Percentiles rank a stretch among this genome's conserved stretches.
phyloP scores from a whole-genome alignment of 805 yeast genomes.

The Isabelozyma rhagii region DNA sequence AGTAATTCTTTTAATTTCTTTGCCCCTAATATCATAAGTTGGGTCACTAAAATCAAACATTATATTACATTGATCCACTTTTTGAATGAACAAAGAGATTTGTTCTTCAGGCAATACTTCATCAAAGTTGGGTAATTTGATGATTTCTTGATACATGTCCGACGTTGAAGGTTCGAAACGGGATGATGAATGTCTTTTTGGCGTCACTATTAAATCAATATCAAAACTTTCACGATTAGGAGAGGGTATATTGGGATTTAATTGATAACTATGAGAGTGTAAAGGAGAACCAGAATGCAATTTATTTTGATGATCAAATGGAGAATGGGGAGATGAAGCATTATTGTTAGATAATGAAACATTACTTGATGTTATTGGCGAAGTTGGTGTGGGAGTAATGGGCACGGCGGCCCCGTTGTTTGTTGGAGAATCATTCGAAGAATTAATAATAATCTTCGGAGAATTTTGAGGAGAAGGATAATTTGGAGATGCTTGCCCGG shows the following conservation, averaged over 20 bases:
- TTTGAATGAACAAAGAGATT: slow-evolving; percentile 74
- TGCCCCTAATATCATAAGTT: slow-evolving; percentile 85
- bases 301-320: slow-evolving; percentile 6
- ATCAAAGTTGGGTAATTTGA: slow-evolving; percentile 80
- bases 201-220: slow-evolving; percentile 72
- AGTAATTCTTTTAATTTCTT: slow-evolving; percentile 85
- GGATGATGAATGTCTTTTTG: slow-evolving; percentile 89
- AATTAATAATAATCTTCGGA: slow-evolving; percentile 17
- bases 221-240: slow-evolving; percentile 67
- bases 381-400: slow-evolving; percentile 19
- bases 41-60: slow-evolving; percentile 95
- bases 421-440: slow-evolving; percentile 6
- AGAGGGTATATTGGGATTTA: slow-evolving; percentile 41
- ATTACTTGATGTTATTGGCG: slow-evolving; percentile 15
- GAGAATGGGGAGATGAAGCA: neutral
- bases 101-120: slow-evolving; percentile 82
- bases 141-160: slow-evolving; percentile 44
- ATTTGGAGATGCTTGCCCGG: slow-evolving; percentile 13
- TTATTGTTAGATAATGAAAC: neutral
- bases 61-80: slow-evolving; percentile 91
- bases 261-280: slow-evolving; percentile 16
- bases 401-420: slow-evolving; percentile 6
- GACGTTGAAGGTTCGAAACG: slow-evolving; percentile 73
- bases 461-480: slow-evolving; percentile 11
- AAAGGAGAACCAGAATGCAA: slow-evolving; percentile 7